Evolutionary conservation across 768 basidiomycete species (phyloP).

Genomic region (Goffeauzyma gilvescens): DNA sequence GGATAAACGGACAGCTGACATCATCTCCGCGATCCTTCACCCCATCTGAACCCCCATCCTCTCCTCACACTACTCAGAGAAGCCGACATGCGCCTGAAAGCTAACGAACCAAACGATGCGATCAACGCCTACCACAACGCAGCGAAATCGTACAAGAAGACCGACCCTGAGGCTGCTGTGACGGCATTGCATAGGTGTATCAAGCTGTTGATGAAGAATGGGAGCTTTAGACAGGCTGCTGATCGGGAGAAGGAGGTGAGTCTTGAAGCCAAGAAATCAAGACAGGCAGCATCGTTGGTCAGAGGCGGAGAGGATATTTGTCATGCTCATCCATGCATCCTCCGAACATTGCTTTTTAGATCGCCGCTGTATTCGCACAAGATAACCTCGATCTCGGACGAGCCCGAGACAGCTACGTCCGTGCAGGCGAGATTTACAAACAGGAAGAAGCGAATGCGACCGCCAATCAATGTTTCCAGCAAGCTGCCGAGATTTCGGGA

Average conservation of each 20-base stretch:
- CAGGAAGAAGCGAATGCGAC: constrained; percentile 96
- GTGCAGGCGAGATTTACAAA: constrained; percentile 93
- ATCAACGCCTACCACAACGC: constrained; percentile 98
- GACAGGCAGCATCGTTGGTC: neutral
- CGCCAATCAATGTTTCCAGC: constrained; percentile 86
- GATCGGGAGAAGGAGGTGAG: constrained; percentile 58
- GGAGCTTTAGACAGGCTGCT: constrained; percentile 90
- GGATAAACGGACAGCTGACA: no score
- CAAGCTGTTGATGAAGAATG: constrained; percentile 56
- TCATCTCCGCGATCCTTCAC: neutral
- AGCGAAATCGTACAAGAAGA: constrained; percentile 83
- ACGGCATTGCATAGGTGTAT: constrained; percentile 72
- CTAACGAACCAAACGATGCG: constrained; percentile 78
- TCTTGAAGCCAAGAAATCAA: neutral
- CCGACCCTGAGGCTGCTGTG: constrained; percentile 73
- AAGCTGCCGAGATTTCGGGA: constrained; percentile 85
- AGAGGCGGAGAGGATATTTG: no score
- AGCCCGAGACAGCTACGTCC: constrained; percentile 75
- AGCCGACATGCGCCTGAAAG: constrained; percentile 75
- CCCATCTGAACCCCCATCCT: no score
- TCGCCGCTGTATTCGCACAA: constrained; percentile 75
- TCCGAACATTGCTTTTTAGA: constrained; percentile 35
- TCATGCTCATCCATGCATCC: neutral
- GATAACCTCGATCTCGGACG: constrained; percentile 46
- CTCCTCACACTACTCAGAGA: no score